Evolutionary conservation across 208 protist species (phyloP), one percentile per base, ranked within the genome.

Genomic region (Trypanosoma mega): DNA sequence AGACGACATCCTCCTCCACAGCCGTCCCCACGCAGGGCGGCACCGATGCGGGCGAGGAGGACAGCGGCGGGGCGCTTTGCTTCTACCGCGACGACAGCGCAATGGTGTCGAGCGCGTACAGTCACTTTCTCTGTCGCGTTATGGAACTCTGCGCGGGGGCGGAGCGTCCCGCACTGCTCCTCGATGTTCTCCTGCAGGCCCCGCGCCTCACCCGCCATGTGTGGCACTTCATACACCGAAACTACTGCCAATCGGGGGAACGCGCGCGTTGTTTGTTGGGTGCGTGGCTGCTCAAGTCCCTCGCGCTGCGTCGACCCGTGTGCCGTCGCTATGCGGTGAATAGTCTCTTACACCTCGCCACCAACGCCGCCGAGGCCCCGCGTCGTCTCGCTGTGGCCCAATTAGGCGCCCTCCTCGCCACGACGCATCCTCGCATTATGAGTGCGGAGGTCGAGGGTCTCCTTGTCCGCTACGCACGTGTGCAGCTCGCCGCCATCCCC

Each of bases 161-260:
- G 11, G 43, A 68, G 9, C 55, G 78, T 1, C 70, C 74, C 26
- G 34, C 51, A 3, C 43, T 86, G 7, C 48, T 90, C 18, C 34
- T 82, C n/a, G 81, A 93, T 39, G 39, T 83, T 11, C 80, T 93
- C 12, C 61, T 90, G 51, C 82, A 93, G 53, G 80, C 72, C 16
- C 86, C 86, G 0, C 67, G 63, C 21, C 74, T 93, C 9, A 87
- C 86, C 2, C 80, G 80, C 2, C 59, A 76, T 55, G 75, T 80
- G n/a, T 93, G 86, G 82, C 43, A 80, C 47, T 85, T 87, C 72
- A 41, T 93, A 23, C 82, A 82, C 59, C 66, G 64, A 34, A 53
- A 78, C 29, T 84, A 88, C 56, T 90, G 82, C 58, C 78, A 86
- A 33, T 85, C 85, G 0, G 37, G 68, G 1, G 55, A 90, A 27